Base-by-base conservation (phyloP, 306 rosid genomes). In the Vigna reflexopilosa region DNA sequence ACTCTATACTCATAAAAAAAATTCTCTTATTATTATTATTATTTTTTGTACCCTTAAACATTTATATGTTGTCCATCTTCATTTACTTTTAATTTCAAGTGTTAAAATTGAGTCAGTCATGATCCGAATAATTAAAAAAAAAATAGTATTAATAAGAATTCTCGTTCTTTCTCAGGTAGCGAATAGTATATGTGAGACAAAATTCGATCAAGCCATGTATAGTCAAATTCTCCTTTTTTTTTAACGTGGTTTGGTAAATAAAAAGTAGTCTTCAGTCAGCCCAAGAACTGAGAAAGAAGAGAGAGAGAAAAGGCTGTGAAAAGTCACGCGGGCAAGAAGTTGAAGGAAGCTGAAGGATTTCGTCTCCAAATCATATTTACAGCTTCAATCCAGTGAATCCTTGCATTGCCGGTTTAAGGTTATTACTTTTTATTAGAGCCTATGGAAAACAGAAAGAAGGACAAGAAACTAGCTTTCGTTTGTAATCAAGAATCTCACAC, bases 361-460 rank as follows among this genome's bases (percentile, higher is more conserved):
- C 36, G 51, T 80, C 62, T 54, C 1, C 44, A 2, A 2, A 12
- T 1, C 47, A 32, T 63, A 5, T 7, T 50, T 10, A 4, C 34
- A 16, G 34, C 20, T 48, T 75, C 45, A 15, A 9, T 52, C 34
- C 32, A 34, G 54, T 4, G 44, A 19, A 12, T 26, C 36, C 28
- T 28, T 34, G 78, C 71, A 30, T 32, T 77, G 6, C 22, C 22
- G 72, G 71, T 20, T 44, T 17, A 36, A 19, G 70, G 26, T 15
- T 12, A 45, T 45, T 45, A 4, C 69, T 12, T 49, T 55, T 19
- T 2, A 13, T 36, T 64, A 5, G 2, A 64, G 55, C 80, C 17
- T 36, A 88, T 86, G 88, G 89, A 79, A 61, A 63, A 76, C 75
- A 71, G 38, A 66, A 85, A 62, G 67, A 61, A 68, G 76, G 76